Evolutionary conservation across 257 asterid species (phyloP), one percentile per base, ranked within the genome.

Genomic region (Salvia splendens): DNA sequence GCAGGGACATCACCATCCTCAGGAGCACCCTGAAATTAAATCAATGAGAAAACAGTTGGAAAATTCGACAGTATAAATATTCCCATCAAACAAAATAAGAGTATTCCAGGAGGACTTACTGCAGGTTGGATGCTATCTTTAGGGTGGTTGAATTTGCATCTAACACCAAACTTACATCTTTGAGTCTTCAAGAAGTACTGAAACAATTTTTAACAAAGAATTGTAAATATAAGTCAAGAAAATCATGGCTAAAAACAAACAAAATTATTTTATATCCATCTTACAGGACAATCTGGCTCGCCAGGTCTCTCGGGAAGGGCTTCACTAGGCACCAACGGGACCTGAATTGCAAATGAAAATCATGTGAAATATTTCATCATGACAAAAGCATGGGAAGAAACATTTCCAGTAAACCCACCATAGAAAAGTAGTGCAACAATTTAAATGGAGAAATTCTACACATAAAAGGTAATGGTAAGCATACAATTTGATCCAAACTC

Each of bases 121-220:
- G 66, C 72, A 70, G 78, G 76, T 32, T 62, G 65, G 10, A 71
- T 65, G 48, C 24, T 76, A 61, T 86, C 95, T 79, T 82, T 84
- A 46, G 99, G 99, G 82, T 94, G 99, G 85, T 93, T 93, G 75
- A 93, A 90, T 80, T 73, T 93, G 92, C 99, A 93, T 73, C 87
- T 82, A 71, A 63, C 61, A 33, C 99, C 97, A 61, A 86, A 93
- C 77, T 90, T 93, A 85, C 99, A 93, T 69, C 91, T 80, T 73
- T 85, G 89, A 59, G 99, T 93, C 95, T 90, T 90, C 81, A 93
- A 52, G 75, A 81, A 93, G 82, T 76, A 91, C 99, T 94, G 94
- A 46, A 70, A 65, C 70, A 61, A 24, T 61, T 56, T 24, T 64
- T 6, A 28, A 68, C 20, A 74, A 12, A 63, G 40, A 69, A 41